These are phyloP conservation scores for Panus rudis DNA, from an alignment of 768 basidiomycete genomes.

Conservation along the genomic window DNA sequence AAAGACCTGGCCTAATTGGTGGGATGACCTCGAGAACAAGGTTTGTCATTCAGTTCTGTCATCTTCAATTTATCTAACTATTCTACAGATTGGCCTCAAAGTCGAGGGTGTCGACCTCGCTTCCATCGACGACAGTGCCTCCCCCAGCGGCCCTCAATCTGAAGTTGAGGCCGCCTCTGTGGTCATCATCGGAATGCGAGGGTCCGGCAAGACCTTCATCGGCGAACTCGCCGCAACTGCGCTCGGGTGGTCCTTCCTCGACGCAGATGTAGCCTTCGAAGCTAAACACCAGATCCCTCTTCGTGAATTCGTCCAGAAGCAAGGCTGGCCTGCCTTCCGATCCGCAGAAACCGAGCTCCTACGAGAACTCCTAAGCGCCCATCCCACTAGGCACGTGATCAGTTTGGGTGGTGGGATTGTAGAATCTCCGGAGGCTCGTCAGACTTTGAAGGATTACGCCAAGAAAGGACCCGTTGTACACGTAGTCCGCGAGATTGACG, in stretches of 20 bases:
- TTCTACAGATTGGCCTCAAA: constrained; percentile 72
- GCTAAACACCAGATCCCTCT: constrained; percentile 54
- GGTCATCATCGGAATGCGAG: constrained; percentile 91
- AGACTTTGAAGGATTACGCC: constrained; percentile 62
- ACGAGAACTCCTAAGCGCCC: constrained; percentile 52
- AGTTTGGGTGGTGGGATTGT: constrained; percentile 94
- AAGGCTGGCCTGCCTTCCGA: constrained; percentile 91
- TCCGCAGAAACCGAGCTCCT: constrained; percentile 67
- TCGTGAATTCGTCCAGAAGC: constrained; percentile 67
- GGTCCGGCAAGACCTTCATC: constrained; percentile 89
- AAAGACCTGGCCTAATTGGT: constrained; percentile 99
- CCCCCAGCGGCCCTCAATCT: constrained; percentile 31
- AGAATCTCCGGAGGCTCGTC: constrained; percentile 71
- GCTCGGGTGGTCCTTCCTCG: constrained; percentile 69
- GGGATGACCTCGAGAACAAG: constrained; percentile 97
- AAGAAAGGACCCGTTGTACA: constrained; percentile 73
- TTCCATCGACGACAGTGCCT: constrained; percentile 32
- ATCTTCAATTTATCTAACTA: constrained; percentile 4
- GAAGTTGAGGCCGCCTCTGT: constrained; percentile 46
- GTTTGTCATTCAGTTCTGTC: constrained; percentile 30
- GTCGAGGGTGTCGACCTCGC: constrained; percentile 81
- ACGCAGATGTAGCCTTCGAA: constrained; percentile 80
- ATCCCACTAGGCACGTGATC: constrained; percentile 61
- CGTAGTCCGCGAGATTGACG: constrained; percentile 71
- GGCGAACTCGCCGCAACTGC: constrained; percentile 69